Evolutionary conservation across 75 land plant genomes (phyloP).

Genomic region (Ceratopteris richardii): DNA sequence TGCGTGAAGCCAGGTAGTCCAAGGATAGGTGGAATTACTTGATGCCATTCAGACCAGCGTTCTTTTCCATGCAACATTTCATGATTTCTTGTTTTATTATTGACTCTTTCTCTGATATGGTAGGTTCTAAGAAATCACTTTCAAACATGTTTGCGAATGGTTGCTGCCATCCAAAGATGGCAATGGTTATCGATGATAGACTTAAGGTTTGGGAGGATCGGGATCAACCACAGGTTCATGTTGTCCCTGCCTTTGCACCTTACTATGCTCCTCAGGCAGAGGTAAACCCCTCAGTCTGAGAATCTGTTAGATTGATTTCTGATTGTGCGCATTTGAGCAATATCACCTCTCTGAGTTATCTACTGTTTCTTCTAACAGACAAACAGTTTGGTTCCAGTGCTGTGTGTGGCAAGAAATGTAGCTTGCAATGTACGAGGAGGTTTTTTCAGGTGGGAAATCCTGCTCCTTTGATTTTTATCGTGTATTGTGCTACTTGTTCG

Average conservation of each 20-base stretch:
- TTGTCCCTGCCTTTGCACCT: constrained; percentile 43
- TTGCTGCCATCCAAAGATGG: constrained; percentile 46
- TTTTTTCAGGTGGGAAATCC: constrained; percentile 46
- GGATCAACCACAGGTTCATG: constrained; percentile 51
- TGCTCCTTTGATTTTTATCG: too few relatives aligned
- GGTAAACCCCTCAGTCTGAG: too few relatives aligned
- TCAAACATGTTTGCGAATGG: constrained; percentile 32
- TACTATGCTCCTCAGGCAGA: constrained; percentile 50
- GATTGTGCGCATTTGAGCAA: too few relatives aligned
- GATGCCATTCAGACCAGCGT: too few relatives aligned
- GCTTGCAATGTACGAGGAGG: constrained; percentile 44
- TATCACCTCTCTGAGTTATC: too few relatives aligned
- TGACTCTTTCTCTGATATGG: background rate
- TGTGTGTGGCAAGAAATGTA: constrained; percentile 46
- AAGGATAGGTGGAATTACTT: too few relatives aligned
- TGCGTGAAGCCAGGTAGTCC: constrained; percentile 53
- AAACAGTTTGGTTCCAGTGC: constrained; percentile 26
- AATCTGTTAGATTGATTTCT: too few relatives aligned
- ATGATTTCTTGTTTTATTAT: too few relatives aligned
- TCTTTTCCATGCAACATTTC: too few relatives aligned
- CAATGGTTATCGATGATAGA: constrained; percentile 49
- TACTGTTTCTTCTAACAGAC: constrained; percentile 14
- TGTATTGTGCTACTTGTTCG: too few relatives aligned
- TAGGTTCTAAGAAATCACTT: constrained; percentile 39
- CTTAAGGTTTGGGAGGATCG: constrained; percentile 40